These are phyloP conservation scores for Blastomyces parvus DNA, from an alignment of 2,329 filamentous ascomycete genomes.

Conservation along the genomic window DNA sequence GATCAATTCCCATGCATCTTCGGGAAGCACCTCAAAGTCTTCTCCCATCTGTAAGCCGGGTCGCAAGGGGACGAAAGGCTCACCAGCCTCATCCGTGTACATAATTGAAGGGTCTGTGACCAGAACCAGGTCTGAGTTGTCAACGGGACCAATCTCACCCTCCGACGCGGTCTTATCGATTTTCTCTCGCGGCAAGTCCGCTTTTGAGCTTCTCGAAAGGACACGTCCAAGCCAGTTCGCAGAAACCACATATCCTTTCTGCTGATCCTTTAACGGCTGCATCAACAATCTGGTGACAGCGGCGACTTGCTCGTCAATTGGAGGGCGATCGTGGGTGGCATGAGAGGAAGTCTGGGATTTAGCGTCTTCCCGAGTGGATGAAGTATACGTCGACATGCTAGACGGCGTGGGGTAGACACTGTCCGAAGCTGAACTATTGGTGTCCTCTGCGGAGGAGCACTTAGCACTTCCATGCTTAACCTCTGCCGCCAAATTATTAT, in stretches of 20 bases:
- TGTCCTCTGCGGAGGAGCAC: conserved; percentile 21
- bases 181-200: conserved; percentile 43
- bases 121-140: conserved; percentile 74
- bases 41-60: conserved; percentile 55
- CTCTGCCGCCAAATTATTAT: not conserved
- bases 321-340: conserved; percentile 24
- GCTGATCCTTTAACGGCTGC: conserved; percentile 56
- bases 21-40: conserved; percentile 67
- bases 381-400: conserved; percentile 30
- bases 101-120: conserved; percentile 39
- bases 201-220: conserved; percentile 53
- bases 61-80: conserved; percentile 61
- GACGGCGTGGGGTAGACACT: conserved; percentile 32
- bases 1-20: conserved; percentile 72
- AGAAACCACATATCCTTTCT: conserved; percentile 69
- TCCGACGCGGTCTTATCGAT: conserved; percentile 51
- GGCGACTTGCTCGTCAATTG: conserved; percentile 62
- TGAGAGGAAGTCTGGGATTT: conserved; percentile 17
- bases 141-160: conserved; percentile 65
- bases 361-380: conserved; percentile 23
- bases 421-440: conserved; percentile 25
- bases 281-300: conserved; percentile 54
- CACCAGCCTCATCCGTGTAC: conserved; percentile 39
- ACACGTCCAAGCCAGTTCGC: conserved; percentile 68
- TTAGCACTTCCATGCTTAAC: not conserved